Evolutionary conservation across 1,139 yeast genomes (phyloP).

Genomic region (Wickerhamomyces sp.): DNA sequence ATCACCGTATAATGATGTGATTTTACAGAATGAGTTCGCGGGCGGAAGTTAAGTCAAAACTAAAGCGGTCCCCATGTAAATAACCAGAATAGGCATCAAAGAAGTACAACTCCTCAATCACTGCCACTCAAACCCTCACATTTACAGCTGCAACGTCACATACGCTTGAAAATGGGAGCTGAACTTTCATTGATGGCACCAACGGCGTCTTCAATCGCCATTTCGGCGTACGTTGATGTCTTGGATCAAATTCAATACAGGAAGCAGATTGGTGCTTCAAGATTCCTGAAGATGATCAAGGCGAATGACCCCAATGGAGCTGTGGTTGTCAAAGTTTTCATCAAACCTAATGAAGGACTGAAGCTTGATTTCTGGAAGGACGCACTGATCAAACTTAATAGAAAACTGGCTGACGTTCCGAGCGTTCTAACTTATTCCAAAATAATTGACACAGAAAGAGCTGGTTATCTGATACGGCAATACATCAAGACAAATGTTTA

Average conservation of each 20-base stretch:
- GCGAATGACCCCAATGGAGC: conserved; percentile 68
- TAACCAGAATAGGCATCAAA: no score
- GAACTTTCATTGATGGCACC: conserved; percentile 83
- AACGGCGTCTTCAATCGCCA: conserved; percentile 86
- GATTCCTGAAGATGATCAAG: conserved; percentile 82
- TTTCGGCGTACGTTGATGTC: conserved; percentile 83
- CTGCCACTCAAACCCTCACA: no score
- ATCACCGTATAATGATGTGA: no score
- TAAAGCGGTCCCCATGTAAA: no score
- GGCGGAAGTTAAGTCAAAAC: no score
- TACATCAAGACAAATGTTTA: conserved; percentile 72
- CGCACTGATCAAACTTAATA: conserved; percentile 32
- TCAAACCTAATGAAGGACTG: conserved; percentile 59
- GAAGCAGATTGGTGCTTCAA: conserved; percentile 61
- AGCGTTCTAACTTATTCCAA: conserved; percentile 70
- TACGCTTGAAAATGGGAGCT: conserved; percentile 60
- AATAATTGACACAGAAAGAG: conserved; percentile 83
- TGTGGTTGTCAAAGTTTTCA: conserved; percentile 72
- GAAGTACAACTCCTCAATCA: no score
- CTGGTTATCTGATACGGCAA: conserved; percentile 86
- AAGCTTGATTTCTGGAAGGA: conserved; percentile 33
- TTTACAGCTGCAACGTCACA: no score
- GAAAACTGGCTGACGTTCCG: conserved; percentile 41
- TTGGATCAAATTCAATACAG: conserved; percentile 70
- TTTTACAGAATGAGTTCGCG: no score